Evolutionary conservation across 2,329 filamentous ascomycete species (phyloP).

Genomic region (Teratosphaeria zuluensis): DNA sequence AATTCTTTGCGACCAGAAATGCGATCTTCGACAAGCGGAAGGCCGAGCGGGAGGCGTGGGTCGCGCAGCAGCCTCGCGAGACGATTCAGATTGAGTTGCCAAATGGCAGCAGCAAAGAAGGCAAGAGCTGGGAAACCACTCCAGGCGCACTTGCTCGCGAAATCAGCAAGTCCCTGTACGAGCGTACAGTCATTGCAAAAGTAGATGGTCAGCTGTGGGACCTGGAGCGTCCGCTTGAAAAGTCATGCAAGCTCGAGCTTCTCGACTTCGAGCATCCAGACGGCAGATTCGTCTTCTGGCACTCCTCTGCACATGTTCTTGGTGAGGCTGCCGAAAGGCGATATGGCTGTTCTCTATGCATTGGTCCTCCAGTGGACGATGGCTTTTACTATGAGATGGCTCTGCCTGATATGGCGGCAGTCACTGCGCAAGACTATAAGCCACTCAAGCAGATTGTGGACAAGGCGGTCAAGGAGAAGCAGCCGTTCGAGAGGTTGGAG

Average conservation of each 20-base stretch:
- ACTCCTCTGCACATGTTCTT: conserved; percentile 90
- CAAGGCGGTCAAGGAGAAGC: conserved; percentile 91
- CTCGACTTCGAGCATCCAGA: conserved; percentile 67
- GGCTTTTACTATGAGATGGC: conserved; percentile 99
- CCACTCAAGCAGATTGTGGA: conserved; percentile 70
- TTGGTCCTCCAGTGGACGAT: conserved; percentile 82
- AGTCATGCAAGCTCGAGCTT: conserved; percentile 73
- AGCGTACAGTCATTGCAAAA: conserved; percentile 77
- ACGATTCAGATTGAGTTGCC: conserved; percentile 64
- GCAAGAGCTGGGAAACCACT: conserved; percentile 85
- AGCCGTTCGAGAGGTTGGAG: conserved; percentile 81
- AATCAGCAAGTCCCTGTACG: conserved; percentile 77
- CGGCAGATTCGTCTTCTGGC: conserved; percentile 96
- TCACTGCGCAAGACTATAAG: conserved; percentile 72
- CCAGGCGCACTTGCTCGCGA: conserved; percentile 66
- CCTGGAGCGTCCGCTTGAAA: conserved; percentile 79
- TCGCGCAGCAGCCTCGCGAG: conserved; percentile 60
- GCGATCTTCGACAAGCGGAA: conserved; percentile 83
- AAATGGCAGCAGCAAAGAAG: conserved; percentile 61
- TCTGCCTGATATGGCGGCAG: conserved; percentile 58
- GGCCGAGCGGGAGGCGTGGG: conserved; percentile 69
- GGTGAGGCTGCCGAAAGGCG: conserved; percentile 86
- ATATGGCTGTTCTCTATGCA: conserved; percentile 85
- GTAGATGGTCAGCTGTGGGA: conserved; percentile 89
- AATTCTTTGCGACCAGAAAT: conserved; percentile 75